Base-by-base conservation (phyloP, 495 filamentous ascomycete genomes). In the Astrothelium macrocarpum region DNA sequence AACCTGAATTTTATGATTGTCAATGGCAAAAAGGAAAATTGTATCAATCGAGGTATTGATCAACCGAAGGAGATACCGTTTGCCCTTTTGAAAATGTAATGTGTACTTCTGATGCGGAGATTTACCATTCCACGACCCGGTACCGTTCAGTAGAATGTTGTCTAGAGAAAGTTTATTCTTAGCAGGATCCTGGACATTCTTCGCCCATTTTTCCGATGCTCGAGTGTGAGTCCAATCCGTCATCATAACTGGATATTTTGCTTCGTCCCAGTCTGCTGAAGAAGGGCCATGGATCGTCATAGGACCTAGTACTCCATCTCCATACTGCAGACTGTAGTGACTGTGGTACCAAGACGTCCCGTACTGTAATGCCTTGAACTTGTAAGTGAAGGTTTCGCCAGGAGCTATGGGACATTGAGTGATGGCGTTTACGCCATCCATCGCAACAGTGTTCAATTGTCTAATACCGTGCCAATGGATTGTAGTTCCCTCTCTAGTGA, bases 11-110 rank as follows among this genome's bases (percentile, higher is more conserved):
- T 20, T 67, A 62, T 75, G 74, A 18, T 67, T 68, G 65, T 81
- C 77, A 61, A 79, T 80, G 18, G 59, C 69, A 60, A 78, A 77
- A 32, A 70, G 65, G 46, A 69, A 65, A 26, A 78, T 71, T 26
- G 80, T 80, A 62, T 81, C 85, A 2, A 80, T 81, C 23, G 80
- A 85, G 26, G 84, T 75, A 62, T 89, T 89, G 63, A 91, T 76
- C 32, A 93, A 78, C 25, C 86, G 81, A 28, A 91, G 74, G 18
- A 83, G 76, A 66, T 92, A 85, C 12, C 74, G 82, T 67, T 83
- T 80, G 32, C 76, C 75, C 23, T 70, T 66, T 28, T 72, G 72
- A 67, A 78, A 69, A n/a, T 63, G 60, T 45, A 76, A 67, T 66
- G 5, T 42, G 20, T n/a, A n/a, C n/a, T n/a, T n/a, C 10, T 58